phyloP scores from a whole-genome alignment of 2,329 filamentous ascomycete genomes.

The Cordyceps tenuipes region DNA sequence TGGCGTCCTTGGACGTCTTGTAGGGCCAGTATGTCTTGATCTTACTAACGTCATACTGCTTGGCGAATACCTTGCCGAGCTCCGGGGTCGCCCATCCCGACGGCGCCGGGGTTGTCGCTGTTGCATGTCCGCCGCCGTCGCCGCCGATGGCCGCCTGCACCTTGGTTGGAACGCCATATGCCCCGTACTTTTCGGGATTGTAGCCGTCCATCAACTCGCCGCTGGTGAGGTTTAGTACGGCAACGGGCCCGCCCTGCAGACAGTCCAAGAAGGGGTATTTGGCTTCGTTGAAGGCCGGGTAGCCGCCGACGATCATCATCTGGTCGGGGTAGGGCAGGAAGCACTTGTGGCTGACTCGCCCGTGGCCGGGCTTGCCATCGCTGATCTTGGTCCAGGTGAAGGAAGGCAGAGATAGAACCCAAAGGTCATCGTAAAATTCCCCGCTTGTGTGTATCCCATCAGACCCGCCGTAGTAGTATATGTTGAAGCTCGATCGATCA shows the following conservation, averaged over 20 bases:
- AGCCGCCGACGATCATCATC: slow-evolving; percentile 71
- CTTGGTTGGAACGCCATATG: slow-evolving; percentile 61
- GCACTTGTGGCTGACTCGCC: slow-evolving; percentile 66
- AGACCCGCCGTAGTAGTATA: slow-evolving; percentile 80
- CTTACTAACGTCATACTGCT: slow-evolving; percentile 46
- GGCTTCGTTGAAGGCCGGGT: slow-evolving; percentile 27
- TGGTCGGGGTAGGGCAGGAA: slow-evolving; percentile 69
- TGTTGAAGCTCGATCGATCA: slow-evolving; percentile 67
- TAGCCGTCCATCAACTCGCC: slow-evolving; percentile 64
- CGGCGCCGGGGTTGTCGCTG: slow-evolving; percentile 52
- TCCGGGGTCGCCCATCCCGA: slow-evolving; percentile 43
- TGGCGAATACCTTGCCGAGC: slow-evolving; percentile 46
- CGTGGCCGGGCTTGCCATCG: slow-evolving; percentile 41
- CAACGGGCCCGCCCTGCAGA: slow-evolving; percentile 43
- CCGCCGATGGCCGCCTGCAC: slow-evolving; percentile 63
- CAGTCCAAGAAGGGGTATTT: slow-evolving; percentile 26
- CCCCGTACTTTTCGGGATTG: slow-evolving; percentile 50
- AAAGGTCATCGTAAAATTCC: slow-evolving; percentile 58
- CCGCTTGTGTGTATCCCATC: slow-evolving; percentile 36
- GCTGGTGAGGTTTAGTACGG: slow-evolving; percentile 65
- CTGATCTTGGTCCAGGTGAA: slow-evolving; percentile 65
- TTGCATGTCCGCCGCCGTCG: slow-evolving; percentile 57
- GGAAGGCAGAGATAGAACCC: slow-evolving; percentile 70
- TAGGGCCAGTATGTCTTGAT: slow-evolving; percentile 57
- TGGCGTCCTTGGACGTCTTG: slow-evolving; percentile 13